These are phyloP conservation scores for Hericium erinaceus DNA, from an alignment of 768 basidiomycete species.

Conservation along the genomic window DNA sequence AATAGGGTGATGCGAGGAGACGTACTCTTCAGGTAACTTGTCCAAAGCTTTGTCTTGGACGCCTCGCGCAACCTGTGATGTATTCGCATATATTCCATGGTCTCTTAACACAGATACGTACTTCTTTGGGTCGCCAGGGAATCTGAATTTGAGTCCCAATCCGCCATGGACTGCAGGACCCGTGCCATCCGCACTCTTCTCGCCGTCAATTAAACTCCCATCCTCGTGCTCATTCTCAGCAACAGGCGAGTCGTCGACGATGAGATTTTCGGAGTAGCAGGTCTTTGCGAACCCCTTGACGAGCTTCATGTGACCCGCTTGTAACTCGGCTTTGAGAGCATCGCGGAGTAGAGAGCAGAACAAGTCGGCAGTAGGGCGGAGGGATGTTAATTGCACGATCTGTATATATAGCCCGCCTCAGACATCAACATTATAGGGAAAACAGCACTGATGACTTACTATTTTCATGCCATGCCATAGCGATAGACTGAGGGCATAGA, in stretches of 20 bases:
- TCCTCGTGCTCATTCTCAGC: constrained; percentile 32
- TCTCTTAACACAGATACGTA: constrained; percentile 23
- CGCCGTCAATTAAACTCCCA: constrained; percentile 59
- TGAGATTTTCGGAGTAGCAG: constrained; percentile 88
- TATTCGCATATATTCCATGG: not conserved
- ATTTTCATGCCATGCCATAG: constrained; percentile 94
- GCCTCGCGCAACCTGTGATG: constrained; percentile 67
- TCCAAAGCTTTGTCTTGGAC: constrained; percentile 95
- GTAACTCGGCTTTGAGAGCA: constrained; percentile 80
- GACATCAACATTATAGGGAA: not conserved
- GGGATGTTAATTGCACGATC: constrained; percentile 89
- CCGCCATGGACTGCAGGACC: constrained; percentile 66
- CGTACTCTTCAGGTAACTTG: constrained; percentile 70
- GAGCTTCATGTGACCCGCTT: constrained; percentile 86
- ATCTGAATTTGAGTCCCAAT: constrained; percentile 75
- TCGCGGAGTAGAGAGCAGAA: constrained; percentile 88
- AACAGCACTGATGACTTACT: constrained; percentile 35
- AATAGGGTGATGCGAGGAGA: constrained; percentile 14
- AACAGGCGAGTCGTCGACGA: constrained; percentile 42
- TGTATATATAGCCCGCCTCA: constrained; percentile 19
- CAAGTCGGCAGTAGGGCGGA: constrained; percentile 86
- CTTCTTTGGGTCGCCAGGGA: constrained; percentile 91
- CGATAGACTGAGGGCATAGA: constrained; percentile 91
- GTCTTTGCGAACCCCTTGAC: constrained; percentile 88
- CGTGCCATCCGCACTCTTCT: constrained; percentile 41